Percentiles rank a stretch among this genome's conserved stretches.
Conservation (phyloP, 106 monocot species). For the Allium sativum region DNA sequence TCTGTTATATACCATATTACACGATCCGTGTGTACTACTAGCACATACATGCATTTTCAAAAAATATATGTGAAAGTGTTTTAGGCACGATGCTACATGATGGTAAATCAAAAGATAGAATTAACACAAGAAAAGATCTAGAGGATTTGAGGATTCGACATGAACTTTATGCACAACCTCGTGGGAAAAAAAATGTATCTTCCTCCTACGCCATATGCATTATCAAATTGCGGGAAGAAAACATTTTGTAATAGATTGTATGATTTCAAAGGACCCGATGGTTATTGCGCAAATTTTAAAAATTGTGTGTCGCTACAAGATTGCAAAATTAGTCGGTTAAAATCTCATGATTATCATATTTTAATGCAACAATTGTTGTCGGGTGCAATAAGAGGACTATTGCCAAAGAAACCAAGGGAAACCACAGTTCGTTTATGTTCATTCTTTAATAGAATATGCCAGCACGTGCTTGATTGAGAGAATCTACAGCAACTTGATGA, state of each 20-base stretch:
- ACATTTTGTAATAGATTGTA: not conserved
- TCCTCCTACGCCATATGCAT: not conserved
- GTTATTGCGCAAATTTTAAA: not conserved
- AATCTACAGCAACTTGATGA: not conserved
- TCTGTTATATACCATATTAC: too few relatives aligned
- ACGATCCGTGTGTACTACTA: too few relatives aligned
- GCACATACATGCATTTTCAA: too few relatives aligned
- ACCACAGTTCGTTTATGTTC: not conserved
- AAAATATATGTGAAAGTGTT: not conserved
- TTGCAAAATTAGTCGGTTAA: not conserved
- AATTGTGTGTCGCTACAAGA: not conserved
- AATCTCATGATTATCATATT: conserved; percentile 5
- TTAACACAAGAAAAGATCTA: not conserved
- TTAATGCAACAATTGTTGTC: not conserved
- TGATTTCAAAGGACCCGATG: not conserved
- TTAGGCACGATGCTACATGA: not conserved
- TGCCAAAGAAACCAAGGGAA: not conserved
- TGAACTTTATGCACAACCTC: not conserved
- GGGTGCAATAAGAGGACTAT: not conserved
- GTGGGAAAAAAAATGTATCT: not conserved
- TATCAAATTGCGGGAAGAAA: not conserved
- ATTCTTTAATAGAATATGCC: not conserved
- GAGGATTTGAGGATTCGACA: not conserved
- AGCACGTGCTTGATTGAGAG: not conserved
- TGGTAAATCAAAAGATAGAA: not conserved